A percentile compares a stretch with the other conserved stretches of the same genome.
These are phyloP conservation scores for Hyphopichia burtonii DNA, from an alignment of 1,139 yeast genomes.

Conservation along the genomic window DNA sequence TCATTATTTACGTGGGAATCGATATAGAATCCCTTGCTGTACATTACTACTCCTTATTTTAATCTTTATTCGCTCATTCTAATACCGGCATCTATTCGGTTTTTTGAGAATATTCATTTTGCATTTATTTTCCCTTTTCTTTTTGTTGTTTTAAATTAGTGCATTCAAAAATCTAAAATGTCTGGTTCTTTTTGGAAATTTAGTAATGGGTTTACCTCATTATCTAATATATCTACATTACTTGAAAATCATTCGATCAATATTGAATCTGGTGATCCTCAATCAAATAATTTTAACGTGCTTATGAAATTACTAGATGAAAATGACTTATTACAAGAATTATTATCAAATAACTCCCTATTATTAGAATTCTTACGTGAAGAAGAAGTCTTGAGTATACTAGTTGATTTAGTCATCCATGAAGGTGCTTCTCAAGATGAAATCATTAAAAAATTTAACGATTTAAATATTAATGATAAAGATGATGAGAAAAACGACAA, in stretches of 20 bases:
- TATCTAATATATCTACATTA: conserved; percentile 70
- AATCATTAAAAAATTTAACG: conserved; percentile 7
- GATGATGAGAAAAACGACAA: not conserved
- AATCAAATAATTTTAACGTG: conserved; percentile 21
- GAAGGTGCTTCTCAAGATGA: conserved; percentile 26
- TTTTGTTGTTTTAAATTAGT: not conserved
- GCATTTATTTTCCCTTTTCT: not conserved
- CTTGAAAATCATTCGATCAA: conserved; percentile 52
- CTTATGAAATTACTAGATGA: conserved; percentile 78
- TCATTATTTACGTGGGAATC: not conserved
- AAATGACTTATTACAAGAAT: conserved; percentile 80
- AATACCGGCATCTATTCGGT: too few species aligned
- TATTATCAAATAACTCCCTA: conserved; percentile 78
- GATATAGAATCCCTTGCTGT: not conserved
- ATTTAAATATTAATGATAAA: conserved; percentile 7
- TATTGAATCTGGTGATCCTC: conserved; percentile 24
- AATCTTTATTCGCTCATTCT: not conserved
- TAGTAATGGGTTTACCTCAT: conserved; percentile 78
- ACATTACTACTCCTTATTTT: not conserved
- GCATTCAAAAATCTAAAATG: conserved; percentile 32
- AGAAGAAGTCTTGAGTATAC: conserved; percentile 61
- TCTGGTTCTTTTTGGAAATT: conserved; percentile 91
- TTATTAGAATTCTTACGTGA: conserved; percentile 79
- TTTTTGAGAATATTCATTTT: not conserved
- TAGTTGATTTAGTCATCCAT: conserved; percentile 67